Evolutionary conservation across 257 asterid species (phyloP), one percentile per base, ranked within the genome.

Genomic region (Solanum etuberosum): DNA sequence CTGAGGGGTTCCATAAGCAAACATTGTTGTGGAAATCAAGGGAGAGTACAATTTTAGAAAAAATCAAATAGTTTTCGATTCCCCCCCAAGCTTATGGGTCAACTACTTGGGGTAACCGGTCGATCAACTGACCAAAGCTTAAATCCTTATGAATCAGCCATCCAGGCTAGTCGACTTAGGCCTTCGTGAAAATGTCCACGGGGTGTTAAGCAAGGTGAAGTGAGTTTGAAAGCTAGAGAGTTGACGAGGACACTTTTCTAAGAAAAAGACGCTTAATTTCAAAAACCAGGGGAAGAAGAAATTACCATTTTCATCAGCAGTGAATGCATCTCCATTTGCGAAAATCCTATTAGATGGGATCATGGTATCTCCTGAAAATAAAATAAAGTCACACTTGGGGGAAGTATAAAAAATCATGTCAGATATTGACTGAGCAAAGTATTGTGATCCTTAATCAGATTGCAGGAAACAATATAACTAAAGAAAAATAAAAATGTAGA

Each of bases 251-350:
- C 8, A 27, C 43, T 71, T 71, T 73, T 73, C 20, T 35, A 73
- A 73, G 48, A 73, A 35, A 80, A 80, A 46, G 85, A 37, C 42
- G 7, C 67, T 46, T 43, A 15, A 29, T 80, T 46, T 80, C 29
- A 74, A 38, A 84, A 87, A 32, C 76, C 34, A 72, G 78, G 32
- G 38, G 85, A 43, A 78, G 85, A 84, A 84, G 71, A 85, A 83
- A 84, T 89, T 84, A 93, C 97, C 97, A 85, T 89, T 78, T 87
- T 88, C 87, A 57, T 88, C 77, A 38, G 87, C 76, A 31, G 67
- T 54, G 83, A 90, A 87, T 85, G 83, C 32, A 72, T 83, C 78
- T 72, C 29, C 92, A 89, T 72, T 59, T 32, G 14, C 86, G 42
- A 86, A 42, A 89, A 80, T 59, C 51, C 83, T 89, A 76, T 48